Percentiles rank a stretch among this genome's conserved stretches.
These are phyloP conservation scores for Pseudocercospora vitis DNA, from an alignment of 2,329 filamentous ascomycete species.

Conservation along the genomic window DNA sequence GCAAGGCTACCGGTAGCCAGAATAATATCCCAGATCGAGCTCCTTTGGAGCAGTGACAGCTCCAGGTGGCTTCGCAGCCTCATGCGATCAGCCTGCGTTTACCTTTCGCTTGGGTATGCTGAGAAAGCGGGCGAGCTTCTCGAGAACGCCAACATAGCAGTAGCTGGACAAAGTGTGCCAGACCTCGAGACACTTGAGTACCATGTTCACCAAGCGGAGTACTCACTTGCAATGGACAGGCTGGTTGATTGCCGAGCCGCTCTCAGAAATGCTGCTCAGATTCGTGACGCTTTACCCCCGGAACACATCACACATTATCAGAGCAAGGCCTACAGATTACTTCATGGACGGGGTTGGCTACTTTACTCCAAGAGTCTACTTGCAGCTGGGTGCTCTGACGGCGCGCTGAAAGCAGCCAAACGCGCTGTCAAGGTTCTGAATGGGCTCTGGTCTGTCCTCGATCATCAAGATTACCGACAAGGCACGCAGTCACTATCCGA, in stretches of 20 bases:
- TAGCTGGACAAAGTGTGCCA: slow-evolving; percentile 44
- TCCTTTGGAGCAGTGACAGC: slow-evolving; percentile 1
- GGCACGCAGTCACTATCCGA: neutral
- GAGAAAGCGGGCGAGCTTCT: slow-evolving; percentile 60
- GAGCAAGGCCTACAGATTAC: slow-evolving; percentile 26
- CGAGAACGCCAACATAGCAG: slow-evolving; percentile 56
- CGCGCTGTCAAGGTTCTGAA: slow-evolving; percentile 31
- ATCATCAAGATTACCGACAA: slow-evolving; percentile 10
- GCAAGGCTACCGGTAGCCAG: slow-evolving; percentile 18
- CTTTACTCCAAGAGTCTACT: slow-evolving; percentile 30
- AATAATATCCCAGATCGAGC: slow-evolving; percentile 15
- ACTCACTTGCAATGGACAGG: slow-evolving; percentile 26
- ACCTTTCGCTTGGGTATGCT: slow-evolving; percentile 61
- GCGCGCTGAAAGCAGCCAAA: slow-evolving; percentile 34
- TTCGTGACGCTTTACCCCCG: slow-evolving; percentile 21
- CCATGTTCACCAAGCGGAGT: slow-evolving; percentile 27
- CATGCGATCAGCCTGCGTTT: slow-evolving; percentile 52
- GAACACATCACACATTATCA: slow-evolving; percentile 24
- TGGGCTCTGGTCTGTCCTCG: slow-evolving; percentile 31
- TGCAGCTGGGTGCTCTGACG: slow-evolving; percentile 18
- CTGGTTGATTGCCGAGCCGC: slow-evolving; percentile 20
- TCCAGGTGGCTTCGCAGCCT: slow-evolving; percentile 41
- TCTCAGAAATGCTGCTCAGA: slow-evolving; percentile 23
- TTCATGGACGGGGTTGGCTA: slow-evolving; percentile 34
- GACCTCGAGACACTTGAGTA: slow-evolving; percentile 49